Evolutionary conservation across 2,329 filamentous ascomycete genomes (phyloP), one percentile per base, ranked within the genome.

Genomic region (Macrophomina tecta): DNA sequence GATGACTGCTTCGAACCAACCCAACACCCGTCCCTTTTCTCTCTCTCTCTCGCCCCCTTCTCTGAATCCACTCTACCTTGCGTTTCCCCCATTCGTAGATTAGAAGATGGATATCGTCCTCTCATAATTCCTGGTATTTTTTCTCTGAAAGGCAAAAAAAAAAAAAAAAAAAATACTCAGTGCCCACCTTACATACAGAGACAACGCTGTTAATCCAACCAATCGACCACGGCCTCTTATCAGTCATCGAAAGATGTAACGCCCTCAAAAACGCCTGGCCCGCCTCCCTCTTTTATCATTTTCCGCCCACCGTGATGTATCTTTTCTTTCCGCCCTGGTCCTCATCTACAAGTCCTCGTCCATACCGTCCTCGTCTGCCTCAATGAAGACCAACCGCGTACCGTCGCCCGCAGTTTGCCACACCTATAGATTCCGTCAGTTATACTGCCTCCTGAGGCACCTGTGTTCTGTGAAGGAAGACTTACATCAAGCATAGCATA

Each of bases 401-500:
- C 84, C 84, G 73, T 85, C 82, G 45, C 81, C 82, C 12, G 84
- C 83, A 46, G 83, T 85, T 79, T 86, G 84, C 84, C 84, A 86
- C 68, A 85, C 81, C 83, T 85, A 65, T 14, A 1, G 60, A 14
- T 12, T 38, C 46, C 6, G 64, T 82, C 74, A 82, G 79, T 68
- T n/a, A 16, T 16, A 5, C 40, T 11, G 42, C 40, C 5, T 34
- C 7, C 23, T 9, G 6, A 32, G 6, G 30, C 53, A 40, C 4
- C 23, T 23, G 23, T 23, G 34, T 1, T 9, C 7, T 34, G 7
- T 18, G 18, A 40, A 55, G 30, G 5, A 30, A 28, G 38, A 90
- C 94, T 92, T 84, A 98, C 95, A 83, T 97, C 91, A 69, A 97
- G 82, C 71, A 87, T 84, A 2, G 92, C 90, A 80, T 99, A 98